Percentiles rank a stretch among this genome's conserved stretches.
These are phyloP conservation scores for Exophiala bonariae DNA, from an alignment of 2,329 filamentous ascomycete genomes.

Conservation along the genomic window DNA sequence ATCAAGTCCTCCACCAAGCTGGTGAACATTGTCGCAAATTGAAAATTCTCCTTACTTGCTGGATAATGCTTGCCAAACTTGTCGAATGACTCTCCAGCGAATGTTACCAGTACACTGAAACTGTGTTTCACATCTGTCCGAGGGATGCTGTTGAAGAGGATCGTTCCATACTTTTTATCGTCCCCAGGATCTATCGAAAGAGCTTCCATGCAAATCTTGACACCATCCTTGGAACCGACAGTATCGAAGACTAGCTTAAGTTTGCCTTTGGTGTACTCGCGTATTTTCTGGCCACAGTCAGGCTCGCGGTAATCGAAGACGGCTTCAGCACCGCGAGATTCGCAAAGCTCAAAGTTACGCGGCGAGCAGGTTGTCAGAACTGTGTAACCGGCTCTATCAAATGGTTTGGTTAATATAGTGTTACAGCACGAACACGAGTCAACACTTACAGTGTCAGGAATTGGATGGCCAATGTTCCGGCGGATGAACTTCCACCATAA, in stretches of 20 bases:
- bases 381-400: constrained; percentile 35
- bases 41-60: constrained; percentile 37
- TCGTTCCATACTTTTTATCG: constrained; percentile 32
- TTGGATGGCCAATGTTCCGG: constrained; percentile 40
- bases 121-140: constrained; percentile 34
- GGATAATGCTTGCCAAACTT: constrained; percentile 7
- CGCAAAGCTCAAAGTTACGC: constrained; percentile 46
- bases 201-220: constrained; percentile 34
- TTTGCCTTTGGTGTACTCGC: constrained; percentile 35
- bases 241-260: constrained; percentile 39
- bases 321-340: constrained; percentile 42
- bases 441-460: constrained; percentile 35
- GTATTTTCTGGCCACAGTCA: constrained; percentile 32
- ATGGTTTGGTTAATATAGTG: no score
- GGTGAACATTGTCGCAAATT: constrained; percentile 44
- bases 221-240: constrained; percentile 31
- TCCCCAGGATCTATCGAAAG: constrained; percentile 31
- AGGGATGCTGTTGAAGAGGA: constrained; percentile 27
- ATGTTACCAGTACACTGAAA: constrained; percentile 34
- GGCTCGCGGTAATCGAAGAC: constrained; percentile 49
- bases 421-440: constrained; percentile 10
- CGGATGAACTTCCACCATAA: constrained; percentile 41
- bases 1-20: constrained; percentile 41
- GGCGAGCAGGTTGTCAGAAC: constrained; percentile 41
- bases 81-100: constrained; percentile 33